phyloP scores from a whole-genome alignment of 179 eudicot species.

The Drosera spatulata region DNA sequence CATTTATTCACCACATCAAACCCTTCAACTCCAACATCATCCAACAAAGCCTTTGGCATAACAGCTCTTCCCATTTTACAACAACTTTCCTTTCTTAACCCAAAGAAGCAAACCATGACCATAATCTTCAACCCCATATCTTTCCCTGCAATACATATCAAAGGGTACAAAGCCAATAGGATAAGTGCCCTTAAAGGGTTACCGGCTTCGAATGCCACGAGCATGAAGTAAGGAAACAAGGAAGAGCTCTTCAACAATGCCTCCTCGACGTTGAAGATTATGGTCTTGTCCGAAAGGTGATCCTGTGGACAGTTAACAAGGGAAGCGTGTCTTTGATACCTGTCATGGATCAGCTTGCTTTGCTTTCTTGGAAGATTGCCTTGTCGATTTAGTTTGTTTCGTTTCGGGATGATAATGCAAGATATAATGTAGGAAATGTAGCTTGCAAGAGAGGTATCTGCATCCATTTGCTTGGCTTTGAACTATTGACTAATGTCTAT shows the following conservation, averaged over 20 bases:
- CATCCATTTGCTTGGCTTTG: too few species aligned
- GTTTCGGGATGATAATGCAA: too few species aligned
- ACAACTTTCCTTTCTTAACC: constrained; percentile 39
- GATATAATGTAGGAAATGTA: too few species aligned
- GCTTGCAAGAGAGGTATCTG: too few species aligned
- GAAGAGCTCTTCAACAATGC: constrained; percentile 39
- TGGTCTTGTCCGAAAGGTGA: constrained; percentile 8
- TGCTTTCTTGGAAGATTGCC: constrained; percentile 19
- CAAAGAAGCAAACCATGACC: constrained; percentile 53
- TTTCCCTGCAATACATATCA: constrained; percentile 27
- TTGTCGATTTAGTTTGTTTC: too few species aligned
- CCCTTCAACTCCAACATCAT: constrained; percentile 38
- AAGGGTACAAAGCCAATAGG: constrained; percentile 44
- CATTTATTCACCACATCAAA: constrained; percentile 27
- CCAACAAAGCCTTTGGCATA: constrained; percentile 57
- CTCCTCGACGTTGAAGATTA: constrained; percentile 57
- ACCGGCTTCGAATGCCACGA: constrained; percentile 68
- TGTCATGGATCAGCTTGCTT: constrained; percentile 11
- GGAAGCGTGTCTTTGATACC: constrained; percentile 19
- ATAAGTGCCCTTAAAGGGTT: constrained; percentile 44
- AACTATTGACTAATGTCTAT: too few species aligned
- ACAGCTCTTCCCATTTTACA: constrained; percentile 38
- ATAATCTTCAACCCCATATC: constrained; percentile 36
- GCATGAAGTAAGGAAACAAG: constrained; percentile 64
- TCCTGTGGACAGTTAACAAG: constrained; percentile 9